Conservation (phyloP, 83 land plant genomes). For the Diphasiastrum complanatum region DNA sequence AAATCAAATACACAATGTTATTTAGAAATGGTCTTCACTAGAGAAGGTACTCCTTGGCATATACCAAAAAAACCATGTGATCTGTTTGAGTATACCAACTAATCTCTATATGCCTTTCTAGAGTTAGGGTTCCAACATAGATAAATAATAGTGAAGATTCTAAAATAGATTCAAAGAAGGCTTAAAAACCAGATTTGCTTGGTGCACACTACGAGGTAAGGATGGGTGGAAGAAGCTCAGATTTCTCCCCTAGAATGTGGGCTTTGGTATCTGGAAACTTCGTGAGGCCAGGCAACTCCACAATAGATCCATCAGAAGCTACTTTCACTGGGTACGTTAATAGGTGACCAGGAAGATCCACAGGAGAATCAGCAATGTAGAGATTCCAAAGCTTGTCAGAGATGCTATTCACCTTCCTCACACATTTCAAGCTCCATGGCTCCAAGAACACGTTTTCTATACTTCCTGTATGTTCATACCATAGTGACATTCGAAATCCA, state of each 20-base stretch:
- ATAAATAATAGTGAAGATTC: too few species aligned
- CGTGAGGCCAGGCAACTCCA: constrained; percentile 44
- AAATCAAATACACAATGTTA: too few species aligned
- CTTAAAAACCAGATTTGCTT: too few species aligned
- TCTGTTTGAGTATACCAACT: too few species aligned
- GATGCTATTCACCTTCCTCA: constrained; percentile 46
- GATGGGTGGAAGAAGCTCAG: constrained; percentile 49
- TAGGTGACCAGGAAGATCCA: constrained; percentile 62
- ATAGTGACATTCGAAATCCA: constrained; percentile 68
- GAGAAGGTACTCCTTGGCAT: too few species aligned
- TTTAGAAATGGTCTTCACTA: too few species aligned
- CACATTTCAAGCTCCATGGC: constrained; percentile 56
- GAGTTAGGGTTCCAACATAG: too few species aligned
- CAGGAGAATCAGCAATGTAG: constrained; percentile 35
- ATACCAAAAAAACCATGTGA: too few species aligned
- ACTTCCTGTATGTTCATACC: constrained; percentile 74
- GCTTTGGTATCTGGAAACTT: constrained; percentile 71
- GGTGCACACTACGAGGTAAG: constrained; percentile 73
- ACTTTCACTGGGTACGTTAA: constrained; percentile 55
- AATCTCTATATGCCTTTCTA: too few species aligned
- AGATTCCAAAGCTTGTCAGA: constrained; percentile 55
- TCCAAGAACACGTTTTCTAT: constrained; percentile 45
- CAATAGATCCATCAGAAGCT: constrained; percentile 37
- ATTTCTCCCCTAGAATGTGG: constrained; percentile 44
- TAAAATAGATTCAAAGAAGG: too few species aligned